Base-by-base conservation (phyloP, 768 basidiomycete genomes). In the Rhizopogon roseolus region DNA sequence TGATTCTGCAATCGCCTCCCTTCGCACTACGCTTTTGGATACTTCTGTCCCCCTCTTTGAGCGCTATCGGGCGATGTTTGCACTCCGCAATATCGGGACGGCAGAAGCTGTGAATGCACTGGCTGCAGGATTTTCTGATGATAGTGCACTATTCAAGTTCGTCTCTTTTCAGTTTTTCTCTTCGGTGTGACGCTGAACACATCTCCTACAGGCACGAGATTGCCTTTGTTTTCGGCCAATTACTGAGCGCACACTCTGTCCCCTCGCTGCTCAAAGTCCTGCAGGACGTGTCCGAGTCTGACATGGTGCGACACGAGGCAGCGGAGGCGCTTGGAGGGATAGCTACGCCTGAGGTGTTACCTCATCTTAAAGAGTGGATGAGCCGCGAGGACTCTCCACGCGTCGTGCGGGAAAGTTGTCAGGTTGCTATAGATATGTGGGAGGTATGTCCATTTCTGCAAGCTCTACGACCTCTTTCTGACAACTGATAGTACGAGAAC, bases 281-380 rank as follows among this genome's bases (percentile, higher is more conserved):
- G n/a, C 75, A 81, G 58, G 73, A 93, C 59, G 52, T 67, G 2
- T 65, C 72, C 1, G 97, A 98, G 69, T 86, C 86, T 10, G 93
- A 94, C 53, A 98, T 99, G 96, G 97, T 99, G 9, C 83, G 97
- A 32, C 97, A 99, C 61, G 97, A 99, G 70, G 97, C 96, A 25
- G 97, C 97, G 4, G 97, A 99, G 70, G 97, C 97, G 6, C 80
- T 99, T 0, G 97, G 97, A n/a, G 93, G 96, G 5, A 98, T 99
- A 53, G 95, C 88, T 27, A 93, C 88, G 2, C 90, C 92, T 0
- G 93, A 96, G 51, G 94, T 97, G 4, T 76, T 98, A 34, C 86
- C 89, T 1, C 80, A 93, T 58, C 73, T 99, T 37, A 82, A 84
- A 59, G 89, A 94, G 66, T 97, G 93, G 86, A 84, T 88, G 76